These are phyloP conservation scores for Scutellaria minor DNA, from an alignment of 257 asterid genomes.

Conservation along the genomic window DNA sequence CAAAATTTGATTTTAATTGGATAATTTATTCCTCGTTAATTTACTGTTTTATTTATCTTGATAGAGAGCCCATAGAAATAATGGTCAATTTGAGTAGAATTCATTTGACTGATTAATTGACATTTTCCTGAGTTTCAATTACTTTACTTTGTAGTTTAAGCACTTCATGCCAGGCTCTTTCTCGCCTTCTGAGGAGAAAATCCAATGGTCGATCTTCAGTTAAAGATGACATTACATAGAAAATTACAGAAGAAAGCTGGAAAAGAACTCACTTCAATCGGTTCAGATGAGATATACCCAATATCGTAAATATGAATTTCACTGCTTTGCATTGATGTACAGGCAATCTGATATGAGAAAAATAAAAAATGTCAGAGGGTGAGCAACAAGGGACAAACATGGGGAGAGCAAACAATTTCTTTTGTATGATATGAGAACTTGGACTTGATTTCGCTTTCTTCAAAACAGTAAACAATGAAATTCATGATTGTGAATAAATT, in stretches of 20 bases:
- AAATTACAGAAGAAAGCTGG: constrained; percentile 28
- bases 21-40: neutral
- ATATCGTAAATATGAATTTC: constrained; percentile 73
- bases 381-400: constrained; percentile 16
- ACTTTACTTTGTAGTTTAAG: neutral
- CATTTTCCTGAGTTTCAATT: neutral
- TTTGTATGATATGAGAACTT: constrained; percentile 6
- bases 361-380: constrained; percentile 21
- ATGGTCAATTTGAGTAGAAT: neutral
- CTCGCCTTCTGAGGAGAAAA: constrained; percentile 3
- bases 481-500: constrained; percentile 1
- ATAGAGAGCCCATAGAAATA: neutral
- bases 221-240: constrained; percentile 17
- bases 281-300: constrained; percentile 81
- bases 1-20: neutral
- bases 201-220: neutral
- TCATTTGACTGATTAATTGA: neutral
- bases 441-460: constrained; percentile 24
- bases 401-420: neutral
- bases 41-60: neutral
- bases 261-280: constrained; percentile 70
- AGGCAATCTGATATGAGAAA: constrained; percentile 65
- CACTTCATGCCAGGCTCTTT: neutral
- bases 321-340: constrained; percentile 72
- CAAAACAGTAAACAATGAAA: neutral